These are phyloP conservation scores for Ilex paraguariensis DNA, from an alignment of 305 asterid genomes.

Conservation along the genomic window DNA sequence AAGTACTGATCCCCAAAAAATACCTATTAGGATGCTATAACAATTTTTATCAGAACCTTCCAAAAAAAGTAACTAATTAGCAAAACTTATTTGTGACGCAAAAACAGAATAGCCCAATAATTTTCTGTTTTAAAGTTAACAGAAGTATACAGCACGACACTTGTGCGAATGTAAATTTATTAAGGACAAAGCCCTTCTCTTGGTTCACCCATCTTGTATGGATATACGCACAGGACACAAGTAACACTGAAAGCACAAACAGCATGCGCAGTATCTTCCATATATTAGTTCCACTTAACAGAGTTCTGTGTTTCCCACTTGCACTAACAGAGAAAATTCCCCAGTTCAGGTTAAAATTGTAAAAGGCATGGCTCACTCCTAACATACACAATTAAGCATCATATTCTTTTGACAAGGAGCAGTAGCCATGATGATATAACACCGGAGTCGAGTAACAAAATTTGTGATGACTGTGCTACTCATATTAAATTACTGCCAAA, in stretches of 20 bases:
- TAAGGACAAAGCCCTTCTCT: neutral
- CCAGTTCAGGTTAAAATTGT: neutral
- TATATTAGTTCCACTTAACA: neutral
- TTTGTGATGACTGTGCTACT: neutral
- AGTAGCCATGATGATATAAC: neutral
- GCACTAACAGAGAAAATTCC: neutral
- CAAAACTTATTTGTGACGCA: neutral
- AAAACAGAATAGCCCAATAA: neutral
- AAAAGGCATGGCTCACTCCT: neutral
- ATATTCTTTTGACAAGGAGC: neutral
- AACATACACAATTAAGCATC: neutral
- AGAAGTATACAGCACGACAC: neutral
- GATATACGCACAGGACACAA: neutral
- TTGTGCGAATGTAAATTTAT: neutral
- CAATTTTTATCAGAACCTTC: too few relatives aligned
- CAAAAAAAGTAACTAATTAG: neutral
- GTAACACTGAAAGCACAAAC: neutral
- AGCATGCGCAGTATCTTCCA: neutral
- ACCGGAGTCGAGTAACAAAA: neutral
- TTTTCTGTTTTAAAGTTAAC: neutral
- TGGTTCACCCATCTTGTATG: neutral
- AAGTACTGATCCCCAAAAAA: neutral
- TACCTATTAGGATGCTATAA: too few relatives aligned
- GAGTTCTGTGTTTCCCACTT: too few relatives aligned
- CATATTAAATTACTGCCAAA: too few relatives aligned